A percentile compares a stretch with the other conserved stretches of the same genome.
phyloP scores from a whole-genome alignment of 768 basidiomycete genomes.

The Tremella yokohamensis region DNA sequence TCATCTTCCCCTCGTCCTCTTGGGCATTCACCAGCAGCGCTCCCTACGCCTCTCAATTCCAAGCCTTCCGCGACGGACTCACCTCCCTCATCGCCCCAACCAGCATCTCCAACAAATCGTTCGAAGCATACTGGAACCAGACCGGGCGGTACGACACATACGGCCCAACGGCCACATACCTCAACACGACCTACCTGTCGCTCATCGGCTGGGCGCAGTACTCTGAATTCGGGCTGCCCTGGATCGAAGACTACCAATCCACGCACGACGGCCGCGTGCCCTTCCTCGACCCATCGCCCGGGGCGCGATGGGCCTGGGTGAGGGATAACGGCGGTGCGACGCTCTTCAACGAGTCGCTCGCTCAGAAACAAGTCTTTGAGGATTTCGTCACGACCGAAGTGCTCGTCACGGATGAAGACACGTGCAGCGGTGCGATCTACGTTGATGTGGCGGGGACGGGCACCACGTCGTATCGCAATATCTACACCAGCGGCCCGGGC shows the following conservation, averaged over 20 bases:
- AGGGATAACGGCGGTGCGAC: conserved; percentile 16
- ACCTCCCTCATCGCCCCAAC: conserved; percentile 23
- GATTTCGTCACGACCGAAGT: conserved; percentile 28
- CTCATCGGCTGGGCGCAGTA: conserved; percentile 30
- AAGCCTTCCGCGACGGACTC: conserved; percentile 27
- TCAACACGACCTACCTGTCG: conserved; percentile 14
- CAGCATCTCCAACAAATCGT: conserved; percentile 18
- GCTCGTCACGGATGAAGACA: conserved; percentile 17
- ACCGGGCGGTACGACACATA: conserved; percentile 21
- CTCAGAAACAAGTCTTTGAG: conserved; percentile 29
- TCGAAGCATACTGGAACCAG: conserved; percentile 32
- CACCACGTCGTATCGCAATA: neutral
- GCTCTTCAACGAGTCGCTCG: conserved; percentile 20
- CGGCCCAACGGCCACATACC: neutral
- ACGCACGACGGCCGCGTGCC: conserved; percentile 34
- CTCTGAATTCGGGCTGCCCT: conserved; percentile 29
- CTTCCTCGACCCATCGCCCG: conserved; percentile 28
- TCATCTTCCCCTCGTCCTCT: conserved; percentile 27
- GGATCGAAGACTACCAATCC: conserved; percentile 34
- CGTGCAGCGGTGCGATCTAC: conserved; percentile 15
- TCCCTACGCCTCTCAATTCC: conserved; percentile 24
- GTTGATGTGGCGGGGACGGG: too few relatives aligned
- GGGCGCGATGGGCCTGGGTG: conserved; percentile 33
- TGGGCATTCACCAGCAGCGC: conserved; percentile 29
- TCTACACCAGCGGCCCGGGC: conserved; percentile 16